These are phyloP conservation scores for Syzygium syzygioides DNA, from an alignment of 441 rosid genomes.

Conservation along the genomic window DNA sequence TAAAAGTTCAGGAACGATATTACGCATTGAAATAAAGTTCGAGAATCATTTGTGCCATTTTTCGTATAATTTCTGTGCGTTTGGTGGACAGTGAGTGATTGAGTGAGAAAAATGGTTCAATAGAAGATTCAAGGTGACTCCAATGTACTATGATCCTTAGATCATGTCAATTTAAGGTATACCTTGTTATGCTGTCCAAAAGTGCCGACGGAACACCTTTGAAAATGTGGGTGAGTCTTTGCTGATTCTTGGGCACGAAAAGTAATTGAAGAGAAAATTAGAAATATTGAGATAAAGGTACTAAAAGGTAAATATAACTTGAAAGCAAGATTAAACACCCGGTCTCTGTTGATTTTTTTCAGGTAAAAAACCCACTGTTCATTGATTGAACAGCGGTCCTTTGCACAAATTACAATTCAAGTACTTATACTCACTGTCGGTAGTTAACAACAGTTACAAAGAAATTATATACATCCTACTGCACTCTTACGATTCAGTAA, in stretches of 20 bases:
- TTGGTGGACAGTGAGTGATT: neutral
- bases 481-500: too few species aligned
- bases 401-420: neutral
- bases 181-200: neutral
- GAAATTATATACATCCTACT: too few species aligned
- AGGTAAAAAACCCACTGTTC: neutral
- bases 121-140: neutral
- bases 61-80: neutral
- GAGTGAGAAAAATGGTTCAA: neutral
- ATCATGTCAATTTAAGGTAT: neutral
- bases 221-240: neutral
- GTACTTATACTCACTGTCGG: neutral
- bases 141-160: neutral
- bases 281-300: neutral
- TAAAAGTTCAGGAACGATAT: too few species aligned
- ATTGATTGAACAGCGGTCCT: neutral
- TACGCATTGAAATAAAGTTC: too few species aligned
- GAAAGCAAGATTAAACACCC: neutral
- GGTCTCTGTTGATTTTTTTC: neutral
- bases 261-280: neutral
- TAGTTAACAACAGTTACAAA: neutral
- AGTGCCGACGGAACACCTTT: neutral
- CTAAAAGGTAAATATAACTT: neutral
- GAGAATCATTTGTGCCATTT: too few species aligned
- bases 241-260: neutral